Evolutionary conservation across 169 alveolate genomes (phyloP), one percentile per base, ranked within the genome.

Genomic region (Eimeria praecox): DNA sequence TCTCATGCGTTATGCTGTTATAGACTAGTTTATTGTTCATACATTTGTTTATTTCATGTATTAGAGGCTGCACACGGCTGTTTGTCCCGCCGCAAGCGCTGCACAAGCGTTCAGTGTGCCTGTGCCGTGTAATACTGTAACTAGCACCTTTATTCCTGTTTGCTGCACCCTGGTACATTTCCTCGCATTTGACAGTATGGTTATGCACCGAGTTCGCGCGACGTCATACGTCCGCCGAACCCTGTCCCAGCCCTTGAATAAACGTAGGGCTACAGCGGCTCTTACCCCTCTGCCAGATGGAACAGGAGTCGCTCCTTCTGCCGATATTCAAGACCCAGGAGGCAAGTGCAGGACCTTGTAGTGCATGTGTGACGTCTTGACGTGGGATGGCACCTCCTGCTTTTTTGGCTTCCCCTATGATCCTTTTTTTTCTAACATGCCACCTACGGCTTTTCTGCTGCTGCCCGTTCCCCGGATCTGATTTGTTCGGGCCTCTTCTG

Each of bases 141-240:
- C n/a, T n/a, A n/a, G n/a, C n/a, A n/a, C n/a, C n/a, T n/a, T n/a
- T n/a, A n/a, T n/a, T n/a, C n/a, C n/a, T n/a, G n/a, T n/a, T n/a
- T n/a, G n/a, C n/a, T n/a, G n/a, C n/a, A n/a, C n/a, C n/a, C 18
- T 52, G 24, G 18, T 52, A 52, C 18, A 52, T 12, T 52, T 52
- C 62, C 62, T 52, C 9, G 9, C 18, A 52, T 52, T 52, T n/a
- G n/a, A n/a, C 95, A 89, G 30, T 40, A 94, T 94, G 94, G 94
- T 85, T 52, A 94, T 94, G 96, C 73, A 77, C 71, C 24, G 90
- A 33, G 90, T 94, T 24, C 93, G 96, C 22, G 96, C 96, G 1
- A 78, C 96, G 27, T 94, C 96, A 22, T 94, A 94, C 62, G 93
- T 94, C 54, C 46, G 96, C 35, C 80, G 96, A 20, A 94, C 96